phyloP scores from a whole-genome alignment of 345 rosid genomes.

The Iberis pinnata region DNA sequence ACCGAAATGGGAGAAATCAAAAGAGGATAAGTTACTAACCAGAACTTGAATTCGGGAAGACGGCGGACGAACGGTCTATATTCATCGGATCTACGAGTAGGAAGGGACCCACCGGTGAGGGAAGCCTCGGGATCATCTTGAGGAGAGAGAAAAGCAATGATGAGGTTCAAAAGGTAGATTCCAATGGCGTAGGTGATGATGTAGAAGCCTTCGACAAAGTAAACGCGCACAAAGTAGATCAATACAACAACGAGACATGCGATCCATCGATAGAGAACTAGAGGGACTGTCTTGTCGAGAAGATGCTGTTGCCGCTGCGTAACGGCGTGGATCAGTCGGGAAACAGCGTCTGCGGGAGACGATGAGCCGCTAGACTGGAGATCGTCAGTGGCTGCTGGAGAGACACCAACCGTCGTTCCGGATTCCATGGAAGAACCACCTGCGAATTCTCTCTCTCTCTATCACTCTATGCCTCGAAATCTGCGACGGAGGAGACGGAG shows the following conservation, averaged over 20 bases:
- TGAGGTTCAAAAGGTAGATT: conserved; percentile 75
- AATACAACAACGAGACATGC: conserved; percentile 39
- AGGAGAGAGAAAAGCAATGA: conserved; percentile 87
- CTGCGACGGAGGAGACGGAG: conserved; percentile 28
- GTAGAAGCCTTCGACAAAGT: conserved; percentile 76
- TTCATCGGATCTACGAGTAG: conserved; percentile 89
- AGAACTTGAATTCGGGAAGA: conserved; percentile 87
- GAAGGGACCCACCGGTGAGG: conserved; percentile 55
- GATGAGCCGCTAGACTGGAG: conserved; percentile 37
- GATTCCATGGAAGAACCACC: conserved; percentile 25
- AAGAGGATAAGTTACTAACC: conserved; percentile 34
- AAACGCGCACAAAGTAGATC: conserved; percentile 70
- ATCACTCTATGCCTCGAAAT: not conserved
- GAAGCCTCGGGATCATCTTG: conserved; percentile 79
- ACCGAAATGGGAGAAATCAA: not conserved
- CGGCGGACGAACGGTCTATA: conserved; percentile 91
- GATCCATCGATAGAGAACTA: conserved; percentile 57
- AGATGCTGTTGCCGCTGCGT: conserved; percentile 59
- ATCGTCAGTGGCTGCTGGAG: conserved; percentile 26
- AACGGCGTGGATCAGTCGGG: conserved; percentile 39
- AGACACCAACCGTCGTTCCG: conserved; percentile 32
- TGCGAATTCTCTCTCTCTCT: not conserved
- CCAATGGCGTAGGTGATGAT: conserved; percentile 85
- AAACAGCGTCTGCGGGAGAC: conserved; percentile 37
- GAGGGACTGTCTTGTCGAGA: conserved; percentile 69